Evolutionary conservation across 257 asterid species (phyloP), one percentile per base, ranked within the genome.

Genomic region (Dorcoceras hygrometricum): DNA sequence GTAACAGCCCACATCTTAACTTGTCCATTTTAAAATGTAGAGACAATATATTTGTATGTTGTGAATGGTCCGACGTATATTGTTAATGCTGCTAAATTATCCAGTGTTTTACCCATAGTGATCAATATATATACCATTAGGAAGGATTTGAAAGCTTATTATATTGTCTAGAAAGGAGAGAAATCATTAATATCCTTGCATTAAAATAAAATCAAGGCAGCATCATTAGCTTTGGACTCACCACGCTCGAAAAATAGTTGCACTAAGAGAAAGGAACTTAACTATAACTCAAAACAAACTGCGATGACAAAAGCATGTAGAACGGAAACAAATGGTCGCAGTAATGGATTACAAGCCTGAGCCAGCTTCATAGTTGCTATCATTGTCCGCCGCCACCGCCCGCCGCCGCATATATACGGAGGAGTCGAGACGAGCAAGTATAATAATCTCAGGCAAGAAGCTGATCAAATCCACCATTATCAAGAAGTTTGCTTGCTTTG

Each of bases 401-500:
- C 80, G 29, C 86, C 82, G 26, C 78, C 78, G 67, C 71, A 16
- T 12, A n/a, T n/a, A n/a, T n/a, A 29, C 72, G 88, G 88, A 62
- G 80, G 84, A 81, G 75, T 57, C 51, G 34, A 31, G 65, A 72
- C 72, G 68, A 71, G 63, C 58, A 50, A 64, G 22, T 57, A 18
- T 23, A 39, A 20, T 7, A 32, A 22, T 70, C 32, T 66, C 82
- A 74, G 68, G 84, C 62, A 59, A 71, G 81, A 67, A 63, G 73
- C 66, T 27, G 19, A 61, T n/a, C n/a, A n/a, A n/a, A n/a, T n/a
- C 55, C 31, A 28, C 59, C 54, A 25, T 58, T 68, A 68, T 57
- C 53, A 24, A 29, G 16, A 46, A 59, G 7, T 16, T 43, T 43
- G 20, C 53, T 14, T 14, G 18, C 53, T 43, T 43, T 43, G 20